Evolutionary conservation across 2,329 filamentous ascomycete species (phyloP), one percentile per base, ranked within the genome.

Genomic region (Xylaria sp.): DNA sequence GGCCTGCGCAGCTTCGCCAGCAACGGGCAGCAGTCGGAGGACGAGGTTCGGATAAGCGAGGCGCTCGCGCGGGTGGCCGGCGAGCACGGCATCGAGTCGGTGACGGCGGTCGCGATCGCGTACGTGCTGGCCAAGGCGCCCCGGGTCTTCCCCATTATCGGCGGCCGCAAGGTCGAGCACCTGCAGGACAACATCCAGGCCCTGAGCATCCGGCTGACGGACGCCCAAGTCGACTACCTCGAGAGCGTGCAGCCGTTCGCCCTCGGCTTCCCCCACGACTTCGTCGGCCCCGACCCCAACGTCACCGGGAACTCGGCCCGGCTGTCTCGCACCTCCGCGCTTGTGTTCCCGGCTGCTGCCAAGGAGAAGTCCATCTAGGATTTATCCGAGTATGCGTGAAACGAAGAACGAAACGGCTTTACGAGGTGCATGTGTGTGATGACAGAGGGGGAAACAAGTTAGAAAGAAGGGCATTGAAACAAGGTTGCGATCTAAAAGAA

Each of bases 41-140:
- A 80, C 0, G 80, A 84, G 50, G 69, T 68, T 16, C 77, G 77
- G 50, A 76, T 86, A 17, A 82, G 79, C 37, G 77, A 75, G n/a
- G 82, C 82, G 0, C 74, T 90, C 1, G 83, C 81, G 21, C 77
- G 81, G 56, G 79, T 90, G 11, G 85, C 80, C 0, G 73, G 75
- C 13, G 74, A 80, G 58, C 80, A 85, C 55, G 77, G 78, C 0
- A 74, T 77, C 46, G 80, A 60, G 2, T 73, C 77, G 11, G 74
- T 89, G 38, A 86, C 83, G 2, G 78, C 78, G 16, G 71, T 89
- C 19, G 79, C 79, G 0, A 63, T 81, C n/a, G 77, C 78, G 1
- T 83, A 81, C 48, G 69, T 80, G 5, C 59, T 74, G 48, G 57
- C 69, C 47, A 83, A 82, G 69, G 70, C 75, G 0, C 72, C 74